Percentiles rank a stretch among this genome's conserved stretches.
These are phyloP conservation scores for Marsdenia floribunda DNA, from an alignment of 257 asterid species.

Conservation along the genomic window DNA sequence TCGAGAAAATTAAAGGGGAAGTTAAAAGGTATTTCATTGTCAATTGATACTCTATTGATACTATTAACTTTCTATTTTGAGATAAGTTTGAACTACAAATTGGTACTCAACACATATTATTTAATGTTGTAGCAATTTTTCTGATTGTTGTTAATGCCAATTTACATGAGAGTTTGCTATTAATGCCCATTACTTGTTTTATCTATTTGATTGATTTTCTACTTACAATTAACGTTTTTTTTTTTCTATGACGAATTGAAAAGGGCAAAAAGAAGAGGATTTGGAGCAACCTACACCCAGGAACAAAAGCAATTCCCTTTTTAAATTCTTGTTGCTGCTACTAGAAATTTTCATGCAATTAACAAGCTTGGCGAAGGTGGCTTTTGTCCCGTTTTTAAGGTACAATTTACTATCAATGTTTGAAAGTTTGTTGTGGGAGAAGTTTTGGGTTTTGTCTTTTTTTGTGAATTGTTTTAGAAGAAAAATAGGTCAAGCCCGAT, in stretches of 20 bases:
- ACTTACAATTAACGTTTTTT: not conserved
- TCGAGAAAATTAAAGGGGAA: too few relatives aligned
- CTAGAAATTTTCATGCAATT: conserved; percentile 37
- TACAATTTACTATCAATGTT: conserved; percentile 2
- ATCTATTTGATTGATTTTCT: not conserved
- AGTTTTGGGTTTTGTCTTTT: not conserved
- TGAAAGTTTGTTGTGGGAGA: not conserved
- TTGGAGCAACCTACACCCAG: conserved; percentile 63
- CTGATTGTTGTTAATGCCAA: too few relatives aligned
- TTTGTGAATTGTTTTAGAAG: not conserved
- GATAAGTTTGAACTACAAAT: too few relatives aligned
- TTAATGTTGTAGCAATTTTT: too few relatives aligned
- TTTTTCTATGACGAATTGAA: conserved; percentile 9
- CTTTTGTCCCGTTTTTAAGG: conserved; percentile 64
- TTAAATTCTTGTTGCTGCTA: conserved; percentile 49
- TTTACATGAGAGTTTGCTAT: too few relatives aligned
- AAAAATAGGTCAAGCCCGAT: conserved; percentile 29
- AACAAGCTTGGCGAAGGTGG: conserved; percentile 67
- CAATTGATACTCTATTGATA: too few relatives aligned
- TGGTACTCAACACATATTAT: too few relatives aligned
- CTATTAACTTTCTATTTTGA: too few relatives aligned
- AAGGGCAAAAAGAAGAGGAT: conserved; percentile 53
- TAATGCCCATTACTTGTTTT: too few relatives aligned
- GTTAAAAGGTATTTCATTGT: too few relatives aligned
- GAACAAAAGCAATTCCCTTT: conserved; percentile 58